These are phyloP conservation scores for Ustilago hordei DNA, from an alignment of 1,284 basidiomycete species.

Conservation along the genomic window DNA sequence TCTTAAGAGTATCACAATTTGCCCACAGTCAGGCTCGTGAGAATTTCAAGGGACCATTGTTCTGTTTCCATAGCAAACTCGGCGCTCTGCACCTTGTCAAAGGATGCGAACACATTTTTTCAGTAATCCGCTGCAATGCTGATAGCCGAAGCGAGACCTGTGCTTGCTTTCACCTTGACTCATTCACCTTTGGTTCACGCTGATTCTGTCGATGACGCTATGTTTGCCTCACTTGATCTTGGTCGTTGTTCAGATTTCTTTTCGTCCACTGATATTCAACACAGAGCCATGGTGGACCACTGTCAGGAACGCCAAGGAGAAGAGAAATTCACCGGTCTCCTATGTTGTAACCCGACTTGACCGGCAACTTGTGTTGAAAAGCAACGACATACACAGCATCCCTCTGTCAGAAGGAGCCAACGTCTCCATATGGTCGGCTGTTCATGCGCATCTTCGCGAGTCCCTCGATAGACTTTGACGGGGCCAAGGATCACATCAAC, in stretches of 20 bases:
- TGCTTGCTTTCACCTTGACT: neutral
- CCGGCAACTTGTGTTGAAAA: neutral
- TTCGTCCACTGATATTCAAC: neutral
- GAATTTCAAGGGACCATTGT: neutral
- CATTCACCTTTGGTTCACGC: neutral
- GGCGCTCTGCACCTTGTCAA: neutral
- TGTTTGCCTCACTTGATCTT: neutral
- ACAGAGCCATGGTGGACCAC: neutral
- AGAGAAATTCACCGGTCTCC: neutral
- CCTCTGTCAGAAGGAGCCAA: neutral
- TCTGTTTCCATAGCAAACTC: constrained; percentile 1
- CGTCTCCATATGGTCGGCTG: neutral
- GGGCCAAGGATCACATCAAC: no score
- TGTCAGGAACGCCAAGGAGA: no score
- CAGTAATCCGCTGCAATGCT: neutral
- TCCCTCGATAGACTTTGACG: neutral
- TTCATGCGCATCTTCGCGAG: neutral
- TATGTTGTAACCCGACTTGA: neutral
- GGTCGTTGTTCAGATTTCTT: neutral
- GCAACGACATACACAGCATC: neutral
- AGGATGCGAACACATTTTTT: neutral
- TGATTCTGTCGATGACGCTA: neutral
- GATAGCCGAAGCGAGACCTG: neutral
- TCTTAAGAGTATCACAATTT: neutral
- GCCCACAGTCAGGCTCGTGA: no score